Conservation (phyloP, 2,329 filamentous ascomycete genomes). For the Lecanicillium sp. region DNA sequence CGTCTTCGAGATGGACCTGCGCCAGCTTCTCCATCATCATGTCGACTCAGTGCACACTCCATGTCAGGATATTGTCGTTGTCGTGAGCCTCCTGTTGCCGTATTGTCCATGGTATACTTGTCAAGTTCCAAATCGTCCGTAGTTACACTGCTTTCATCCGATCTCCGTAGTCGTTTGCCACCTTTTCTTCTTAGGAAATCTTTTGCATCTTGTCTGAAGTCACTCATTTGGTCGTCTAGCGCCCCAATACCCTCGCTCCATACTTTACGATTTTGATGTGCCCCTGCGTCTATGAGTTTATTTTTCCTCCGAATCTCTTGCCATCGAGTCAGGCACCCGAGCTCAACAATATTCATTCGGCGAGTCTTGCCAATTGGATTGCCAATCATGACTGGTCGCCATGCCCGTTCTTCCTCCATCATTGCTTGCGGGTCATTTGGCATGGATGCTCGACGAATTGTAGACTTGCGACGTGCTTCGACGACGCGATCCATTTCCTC, state of each 20-base stretch:
- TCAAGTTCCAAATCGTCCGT: constrained; percentile 8
- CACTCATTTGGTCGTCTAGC: constrained; percentile 27
- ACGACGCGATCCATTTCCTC: constrained; percentile 46
- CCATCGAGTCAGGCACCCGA: constrained; percentile 61
- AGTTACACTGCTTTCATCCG: constrained; percentile 15
- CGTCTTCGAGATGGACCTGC: neutral
- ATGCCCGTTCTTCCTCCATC: constrained; percentile 48
- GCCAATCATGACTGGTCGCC: constrained; percentile 63
- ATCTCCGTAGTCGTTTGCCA: constrained; percentile 16
- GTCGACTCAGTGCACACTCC: too few relatives aligned
- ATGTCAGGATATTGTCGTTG: too few relatives aligned
- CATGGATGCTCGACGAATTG: constrained; percentile 34
- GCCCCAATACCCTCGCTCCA: constrained; percentile 27
- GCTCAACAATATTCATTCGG: constrained; percentile 62
- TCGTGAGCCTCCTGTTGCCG: too few relatives aligned
- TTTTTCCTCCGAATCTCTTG: constrained; percentile 61
- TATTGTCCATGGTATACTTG: constrained; percentile 8
- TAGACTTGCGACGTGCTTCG: constrained; percentile 39
- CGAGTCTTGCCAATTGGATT: constrained; percentile 61
- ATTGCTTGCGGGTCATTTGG: constrained; percentile 28
- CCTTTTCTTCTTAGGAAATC: constrained; percentile 17
- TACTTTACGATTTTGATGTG: constrained; percentile 27
- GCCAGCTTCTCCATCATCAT: too few relatives aligned
- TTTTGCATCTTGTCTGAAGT: constrained; percentile 24
- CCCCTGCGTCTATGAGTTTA: constrained; percentile 40